phyloP scores from a whole-genome alignment of 768 basidiomycete genomes.

The Sporobolomyces pararoseus region DNA sequence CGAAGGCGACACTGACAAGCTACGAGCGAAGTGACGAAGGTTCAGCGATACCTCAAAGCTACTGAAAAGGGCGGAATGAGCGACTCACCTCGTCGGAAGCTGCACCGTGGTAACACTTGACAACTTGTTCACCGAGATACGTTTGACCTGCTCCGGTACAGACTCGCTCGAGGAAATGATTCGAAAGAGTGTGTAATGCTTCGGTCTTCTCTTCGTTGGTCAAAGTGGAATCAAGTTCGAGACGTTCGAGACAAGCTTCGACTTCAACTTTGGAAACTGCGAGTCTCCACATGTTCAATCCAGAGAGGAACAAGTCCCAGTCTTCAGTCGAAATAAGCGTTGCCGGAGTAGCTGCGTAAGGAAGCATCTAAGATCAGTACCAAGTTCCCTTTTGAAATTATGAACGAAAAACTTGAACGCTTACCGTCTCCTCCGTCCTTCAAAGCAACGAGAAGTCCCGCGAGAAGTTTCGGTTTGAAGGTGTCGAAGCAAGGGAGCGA shows the following conservation, averaged over 20 bases:
- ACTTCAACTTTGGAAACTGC: slow-evolving; percentile 40
- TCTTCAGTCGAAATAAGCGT: slow-evolving; percentile 39
- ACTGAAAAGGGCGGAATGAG: too few species aligned
- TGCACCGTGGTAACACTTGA: slow-evolving; percentile 36
- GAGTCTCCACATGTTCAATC: slow-evolving; percentile 39
- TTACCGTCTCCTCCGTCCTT: slow-evolving; percentile 33
- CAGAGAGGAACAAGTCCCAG: slow-evolving; percentile 41
- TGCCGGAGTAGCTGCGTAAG: slow-evolving; percentile 21
- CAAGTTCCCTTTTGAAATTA: too few species aligned
- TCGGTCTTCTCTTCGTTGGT: slow-evolving; percentile 19
- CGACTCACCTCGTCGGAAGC: slow-evolving; percentile 39
- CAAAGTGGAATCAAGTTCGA: slow-evolving; percentile 32
- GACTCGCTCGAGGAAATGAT: slow-evolving; percentile 37
- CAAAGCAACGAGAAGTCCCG: slow-evolving; percentile 19
- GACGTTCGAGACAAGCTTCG: slow-evolving; percentile 37
- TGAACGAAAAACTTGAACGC: background rate
- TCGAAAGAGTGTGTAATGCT: slow-evolving; percentile 34
- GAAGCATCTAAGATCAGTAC: too few species aligned
- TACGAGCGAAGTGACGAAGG: background rate
- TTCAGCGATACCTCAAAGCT: too few species aligned
- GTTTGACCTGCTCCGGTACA: slow-evolving; percentile 36
- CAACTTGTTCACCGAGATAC: slow-evolving; percentile 41
- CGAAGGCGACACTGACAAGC: slow-evolving; percentile 42
- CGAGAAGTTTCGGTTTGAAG: slow-evolving; percentile 29
- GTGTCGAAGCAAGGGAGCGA: background rate